Conservation (phyloP, 768 basidiomycete genomes). For the Sporobolomyces phaffii region DNA sequence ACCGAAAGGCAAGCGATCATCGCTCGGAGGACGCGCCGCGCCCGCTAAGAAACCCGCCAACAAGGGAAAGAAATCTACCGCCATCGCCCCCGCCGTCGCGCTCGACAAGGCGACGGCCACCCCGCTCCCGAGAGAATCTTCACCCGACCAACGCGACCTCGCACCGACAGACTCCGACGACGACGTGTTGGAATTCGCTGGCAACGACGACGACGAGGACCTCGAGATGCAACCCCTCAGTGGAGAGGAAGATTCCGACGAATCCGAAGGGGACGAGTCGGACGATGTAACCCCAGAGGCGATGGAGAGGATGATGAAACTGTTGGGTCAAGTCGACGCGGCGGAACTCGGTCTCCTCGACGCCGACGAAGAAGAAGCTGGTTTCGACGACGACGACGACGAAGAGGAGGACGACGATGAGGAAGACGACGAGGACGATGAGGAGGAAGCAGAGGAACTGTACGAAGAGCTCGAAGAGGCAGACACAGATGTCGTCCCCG, state of each 20-base stretch:
- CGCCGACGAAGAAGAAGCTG: slow-evolving; percentile 33
- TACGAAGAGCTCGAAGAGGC: slow-evolving; percentile 45
- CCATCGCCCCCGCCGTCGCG: neutral
- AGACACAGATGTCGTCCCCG: slow-evolving; percentile 39
- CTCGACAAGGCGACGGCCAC: neutral
- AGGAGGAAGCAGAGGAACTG: slow-evolving; percentile 40
- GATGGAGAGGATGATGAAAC: slow-evolving; percentile 44
- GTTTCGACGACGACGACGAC: slow-evolving; percentile 18
- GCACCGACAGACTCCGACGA: neutral
- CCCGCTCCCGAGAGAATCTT: slow-evolving; percentile 8
- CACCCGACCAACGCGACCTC: slow-evolving; percentile 5
- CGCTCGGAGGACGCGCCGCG: too few species aligned
- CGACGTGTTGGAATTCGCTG: neutral
- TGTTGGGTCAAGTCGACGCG: slow-evolving; percentile 28
- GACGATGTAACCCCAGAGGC: slow-evolving; percentile 55
- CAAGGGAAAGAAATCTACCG: neutral
- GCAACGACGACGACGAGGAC: slow-evolving; percentile 24
- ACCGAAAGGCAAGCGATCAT: too few species aligned
- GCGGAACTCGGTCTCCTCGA: slow-evolving; percentile 29
- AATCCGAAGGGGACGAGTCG: slow-evolving; percentile 43
- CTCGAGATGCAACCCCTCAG: neutral
- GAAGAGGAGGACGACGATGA: slow-evolving; percentile 30
- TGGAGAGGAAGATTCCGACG: slow-evolving; percentile 10
- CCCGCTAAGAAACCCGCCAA: neutral
- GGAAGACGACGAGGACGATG: slow-evolving; percentile 44